Evolutionary conservation across 805 yeast genomes (phyloP).

Genomic region (Yarrowia hollandica): DNA sequence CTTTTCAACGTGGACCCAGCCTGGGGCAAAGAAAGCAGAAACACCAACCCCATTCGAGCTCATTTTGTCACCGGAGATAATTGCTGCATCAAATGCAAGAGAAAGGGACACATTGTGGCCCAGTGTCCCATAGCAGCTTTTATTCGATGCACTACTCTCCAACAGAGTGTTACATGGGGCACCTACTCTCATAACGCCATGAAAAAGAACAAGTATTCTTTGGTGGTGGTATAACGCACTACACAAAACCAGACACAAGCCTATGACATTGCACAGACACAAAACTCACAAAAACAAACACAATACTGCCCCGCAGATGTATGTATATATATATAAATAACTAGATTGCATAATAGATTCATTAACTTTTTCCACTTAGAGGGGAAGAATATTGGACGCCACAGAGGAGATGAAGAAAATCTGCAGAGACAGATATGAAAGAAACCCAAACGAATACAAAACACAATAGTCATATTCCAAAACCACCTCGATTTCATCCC

Average conservation of each 20-base stretch:
- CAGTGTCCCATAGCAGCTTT: background rate
- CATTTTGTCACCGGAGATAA: conserved; percentile 16
- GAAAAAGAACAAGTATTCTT: background rate
- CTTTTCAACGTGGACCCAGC: conserved; percentile 1
- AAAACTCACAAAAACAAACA: too few relatives aligned
- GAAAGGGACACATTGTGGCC: conserved; percentile 7
- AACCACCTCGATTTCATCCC: too few relatives aligned
- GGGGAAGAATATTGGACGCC: too few relatives aligned
- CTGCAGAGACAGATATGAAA: too few relatives aligned
- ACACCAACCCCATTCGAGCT: background rate
- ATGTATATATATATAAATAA: conserved; percentile 2
- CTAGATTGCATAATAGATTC: conserved; percentile 12
- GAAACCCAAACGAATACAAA: too few relatives aligned
- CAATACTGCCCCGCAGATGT: background rate
- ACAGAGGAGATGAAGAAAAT: too few relatives aligned
- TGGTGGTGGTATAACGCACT: background rate
- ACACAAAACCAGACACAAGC: background rate
- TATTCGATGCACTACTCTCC: background rate
- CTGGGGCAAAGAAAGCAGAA: background rate
- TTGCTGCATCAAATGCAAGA: conserved; percentile 19
- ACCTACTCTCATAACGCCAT: background rate
- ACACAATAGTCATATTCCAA: too few relatives aligned
- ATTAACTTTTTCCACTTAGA: too few relatives aligned
- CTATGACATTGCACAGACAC: too few relatives aligned
- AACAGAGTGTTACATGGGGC: background rate